A percentile compares a stretch with the other conserved stretches of the same genome.
These are phyloP conservation scores for Heterobasidion annosum DNA, from an alignment of 1,284 basidiomycete species.

Conservation along the genomic window DNA sequence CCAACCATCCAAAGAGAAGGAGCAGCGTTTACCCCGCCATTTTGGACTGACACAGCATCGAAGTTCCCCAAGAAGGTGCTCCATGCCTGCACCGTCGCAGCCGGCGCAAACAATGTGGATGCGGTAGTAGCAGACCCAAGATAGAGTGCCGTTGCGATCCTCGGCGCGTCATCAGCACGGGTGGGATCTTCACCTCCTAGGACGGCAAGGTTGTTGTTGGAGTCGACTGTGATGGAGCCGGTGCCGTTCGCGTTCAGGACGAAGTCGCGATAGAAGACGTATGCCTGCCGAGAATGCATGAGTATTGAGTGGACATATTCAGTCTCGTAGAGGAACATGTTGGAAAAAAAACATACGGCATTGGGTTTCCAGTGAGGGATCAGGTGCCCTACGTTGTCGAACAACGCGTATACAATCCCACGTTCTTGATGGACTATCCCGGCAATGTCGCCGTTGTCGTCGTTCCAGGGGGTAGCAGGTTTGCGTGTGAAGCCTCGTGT, in stretches of 20 bases:
- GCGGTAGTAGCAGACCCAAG: constrained; percentile 38
- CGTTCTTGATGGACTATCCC: constrained; percentile 69
- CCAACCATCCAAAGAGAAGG: no score
- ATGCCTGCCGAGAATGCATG: background rate
- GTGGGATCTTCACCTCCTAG: constrained; percentile 42
- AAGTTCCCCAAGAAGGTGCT: constrained; percentile 15
- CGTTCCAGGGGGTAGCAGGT: constrained; percentile 58
- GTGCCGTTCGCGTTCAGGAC: constrained; percentile 6
- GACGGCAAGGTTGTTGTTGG: constrained; percentile 25
- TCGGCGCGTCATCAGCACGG: constrained; percentile 29
- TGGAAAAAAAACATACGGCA: constrained; percentile 29
- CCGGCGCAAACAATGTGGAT: constrained; percentile 42
- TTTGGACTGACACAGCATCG: no score
- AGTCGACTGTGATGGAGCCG: constrained; percentile 8
- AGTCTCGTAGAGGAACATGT: background rate
- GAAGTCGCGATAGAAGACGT: constrained; percentile 10
- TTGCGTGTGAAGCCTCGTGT: constrained; percentile 61
- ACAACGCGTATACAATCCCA: constrained; percentile 55
- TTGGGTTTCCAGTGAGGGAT: constrained; percentile 39
- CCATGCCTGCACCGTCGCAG: constrained; percentile 49
- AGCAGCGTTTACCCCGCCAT: no score
- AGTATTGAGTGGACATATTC: background rate
- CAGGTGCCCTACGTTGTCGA: constrained; percentile 49
- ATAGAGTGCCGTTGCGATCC: constrained; percentile 42
- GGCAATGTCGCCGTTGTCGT: constrained; percentile 47